phyloP scores from a whole-genome alignment of 257 asterid genomes.

The Forsythia suspensa region DNA sequence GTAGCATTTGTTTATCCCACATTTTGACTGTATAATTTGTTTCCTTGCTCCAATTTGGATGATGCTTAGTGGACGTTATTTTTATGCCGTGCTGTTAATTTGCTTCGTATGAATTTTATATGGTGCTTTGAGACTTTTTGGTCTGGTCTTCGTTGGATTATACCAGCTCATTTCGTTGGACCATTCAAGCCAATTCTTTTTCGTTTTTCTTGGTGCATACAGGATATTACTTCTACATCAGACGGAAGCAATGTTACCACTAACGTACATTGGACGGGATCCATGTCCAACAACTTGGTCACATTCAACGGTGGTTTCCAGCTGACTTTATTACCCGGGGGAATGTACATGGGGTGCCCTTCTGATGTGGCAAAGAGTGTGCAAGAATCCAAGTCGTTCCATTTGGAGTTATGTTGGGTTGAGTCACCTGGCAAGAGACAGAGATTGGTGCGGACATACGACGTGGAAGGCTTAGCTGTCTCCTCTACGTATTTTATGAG shows the following conservation, averaged over 20 bases:
- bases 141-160: not conserved
- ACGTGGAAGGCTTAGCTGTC: constrained; percentile 80
- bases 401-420: constrained; percentile 86
- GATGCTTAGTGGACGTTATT: not conserved
- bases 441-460: constrained; percentile 84
- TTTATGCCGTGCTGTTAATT: too few species aligned
- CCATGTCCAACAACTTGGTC: constrained; percentile 56
- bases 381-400: constrained; percentile 80
- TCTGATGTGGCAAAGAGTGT: constrained; percentile 71
- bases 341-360: constrained; percentile 90
- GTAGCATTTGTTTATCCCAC: too few species aligned
- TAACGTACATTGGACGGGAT: constrained; percentile 81
- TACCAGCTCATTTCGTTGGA: not conserved
- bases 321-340: constrained; percentile 73
- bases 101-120: not conserved
- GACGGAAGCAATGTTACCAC: constrained; percentile 55
- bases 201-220: constrained; percentile 5
- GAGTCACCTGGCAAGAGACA: constrained; percentile 80
- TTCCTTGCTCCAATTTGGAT: not conserved
- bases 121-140: not conserved
- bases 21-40: not conserved
- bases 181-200: not conserved
- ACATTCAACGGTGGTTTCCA: constrained; percentile 74
- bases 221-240: constrained; percentile 68
- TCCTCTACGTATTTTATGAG: constrained; percentile 82